Evolutionary conservation across 495 filamentous ascomycete species (phyloP), one percentile per base, ranked within the genome.

Genomic region (Penicillium paradoxum): DNA sequence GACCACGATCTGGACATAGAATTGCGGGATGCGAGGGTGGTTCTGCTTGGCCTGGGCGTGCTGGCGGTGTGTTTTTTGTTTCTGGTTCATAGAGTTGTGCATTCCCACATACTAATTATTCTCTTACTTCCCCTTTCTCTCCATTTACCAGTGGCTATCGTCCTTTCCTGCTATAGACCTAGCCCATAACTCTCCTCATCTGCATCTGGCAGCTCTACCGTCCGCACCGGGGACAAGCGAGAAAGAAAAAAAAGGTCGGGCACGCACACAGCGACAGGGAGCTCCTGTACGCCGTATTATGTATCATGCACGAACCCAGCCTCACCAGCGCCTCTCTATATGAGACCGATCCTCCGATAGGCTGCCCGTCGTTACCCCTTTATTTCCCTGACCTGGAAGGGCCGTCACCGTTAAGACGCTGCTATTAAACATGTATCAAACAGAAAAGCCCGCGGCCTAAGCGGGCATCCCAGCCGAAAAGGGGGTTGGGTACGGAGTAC

Each of bases 21-120:
- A 30, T 54, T 54, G 40, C 32, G 39, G 30, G 43, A 36, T 38
- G 19, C 44, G 32, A 27, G 18, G 17, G 29, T 40, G 21, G 29
- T 37, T 25, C 19, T 27, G 32, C 9, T 37, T 37, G 32, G 5
- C 19, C 25, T 30, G 19, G 39, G 46, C 22, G 29, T 42, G 22
- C 17, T 15, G 43, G 44, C 7, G 29, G 18, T 39, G 42, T 30
- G 41, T 51, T 24, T 44, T 40, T 38, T 40, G n/a, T 48, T 18
- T 6, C n/a, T 25, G 37, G 18, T 47, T 42, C 37, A 61, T 61
- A 58, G 51, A 61, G 49, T 32, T 39, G 36, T 36, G 41, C 22
- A 45, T 39, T 29, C 41, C 32, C 52, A 55, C 52, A 55, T 59
- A 51, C 37, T 59, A 59, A 51, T 51, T 59, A 33, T n/a, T n/a